Evolutionary conservation across 2,329 filamentous ascomycete genomes (phyloP), one percentile per base, ranked within the genome.

Genomic region (Elsinoe fawcettii): DNA sequence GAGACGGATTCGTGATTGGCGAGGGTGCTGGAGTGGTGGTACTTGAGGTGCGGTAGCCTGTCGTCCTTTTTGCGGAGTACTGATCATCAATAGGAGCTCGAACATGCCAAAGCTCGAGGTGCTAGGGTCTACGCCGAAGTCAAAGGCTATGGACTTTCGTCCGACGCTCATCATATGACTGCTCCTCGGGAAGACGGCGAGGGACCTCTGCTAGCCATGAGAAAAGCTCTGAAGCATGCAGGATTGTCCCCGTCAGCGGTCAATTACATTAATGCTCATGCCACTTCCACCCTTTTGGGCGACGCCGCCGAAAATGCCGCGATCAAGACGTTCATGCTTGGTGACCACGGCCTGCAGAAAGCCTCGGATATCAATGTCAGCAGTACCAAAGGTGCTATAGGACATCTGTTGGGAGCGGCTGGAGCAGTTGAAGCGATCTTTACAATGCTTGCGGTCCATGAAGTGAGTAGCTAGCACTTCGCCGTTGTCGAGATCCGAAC

Each of bases 181-280:
- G 89, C 92, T 1, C 93, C 93, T 0, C 83, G 84, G 16, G 84
- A 86, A 64, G 86, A 95, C 66, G 93, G 93, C 0, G 79, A 82
- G 51, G 93, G 93, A 0, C 91, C 93, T 0, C 81, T 84, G 27
- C 75, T 88, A 47, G 87, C 92, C 2, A 99, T 99, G 93, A 86
- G 81, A 68, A 83, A 83, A 62, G 91, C 92, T 0, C 73, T 99
- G 59, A 83, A 79, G 64, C 82, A 88, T 66, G 90, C 90, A 0
- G 73, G 78, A 0, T 67, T 95, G 36, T 77, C 77, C 54, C 91
- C 93, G 0, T 72, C 73, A 0, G 74, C 84, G 39, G 84, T 99
- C 3, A 88, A 91, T 69, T 99, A 99, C 69, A 81, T 99, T 67
- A 99, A 97, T 66, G 93, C 93, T 1, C 93, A 99, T 68, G 93